A percentile compares a stretch with the other conserved stretches of the same genome.
Conservation (phyloP, 2,329 filamentous ascomycete species). For the Fusarium neocosmosporiellum region DNA sequence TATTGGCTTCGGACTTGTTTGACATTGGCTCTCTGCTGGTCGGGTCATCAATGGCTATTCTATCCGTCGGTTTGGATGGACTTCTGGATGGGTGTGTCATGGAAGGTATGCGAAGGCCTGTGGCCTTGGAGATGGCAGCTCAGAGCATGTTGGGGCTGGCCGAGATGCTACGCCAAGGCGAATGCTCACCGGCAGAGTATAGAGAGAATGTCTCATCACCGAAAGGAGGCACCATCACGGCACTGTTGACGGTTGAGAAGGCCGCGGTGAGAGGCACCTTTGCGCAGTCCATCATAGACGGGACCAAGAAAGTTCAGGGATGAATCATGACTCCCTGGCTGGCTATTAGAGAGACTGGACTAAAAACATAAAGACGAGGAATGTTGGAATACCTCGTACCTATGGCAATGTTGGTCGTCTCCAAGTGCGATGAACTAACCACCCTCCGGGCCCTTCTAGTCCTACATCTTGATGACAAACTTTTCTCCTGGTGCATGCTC, state of each 20-base stretch:
- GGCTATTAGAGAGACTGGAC: background rate
- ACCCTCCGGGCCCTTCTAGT: background rate
- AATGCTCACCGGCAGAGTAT: background rate
- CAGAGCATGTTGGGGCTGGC: constrained; percentile 11
- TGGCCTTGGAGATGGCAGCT: constrained; percentile 11
- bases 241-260: constrained; percentile 10
- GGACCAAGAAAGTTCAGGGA: background rate
- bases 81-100: constrained; percentile 11
- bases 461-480: background rate
- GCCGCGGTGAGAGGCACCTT: constrained; percentile 11
- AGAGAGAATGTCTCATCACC: constrained; percentile 13
- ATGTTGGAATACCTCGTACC: background rate
- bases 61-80: constrained; percentile 9
- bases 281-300: background rate
- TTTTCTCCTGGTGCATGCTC: background rate
- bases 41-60: constrained; percentile 12
- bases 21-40: constrained; percentile 13
- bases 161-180: constrained; percentile 2
- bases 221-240: constrained; percentile 9
- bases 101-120: constrained; percentile 12
- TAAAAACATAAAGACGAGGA: background rate
- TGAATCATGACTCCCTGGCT: background rate
- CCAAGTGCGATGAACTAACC: background rate
- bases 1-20: constrained; percentile 10
- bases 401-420: too few species aligned